Evolutionary conservation across 2,329 filamentous ascomycete genomes (phyloP).

Genomic region (Venturia aucupariae): DNA sequence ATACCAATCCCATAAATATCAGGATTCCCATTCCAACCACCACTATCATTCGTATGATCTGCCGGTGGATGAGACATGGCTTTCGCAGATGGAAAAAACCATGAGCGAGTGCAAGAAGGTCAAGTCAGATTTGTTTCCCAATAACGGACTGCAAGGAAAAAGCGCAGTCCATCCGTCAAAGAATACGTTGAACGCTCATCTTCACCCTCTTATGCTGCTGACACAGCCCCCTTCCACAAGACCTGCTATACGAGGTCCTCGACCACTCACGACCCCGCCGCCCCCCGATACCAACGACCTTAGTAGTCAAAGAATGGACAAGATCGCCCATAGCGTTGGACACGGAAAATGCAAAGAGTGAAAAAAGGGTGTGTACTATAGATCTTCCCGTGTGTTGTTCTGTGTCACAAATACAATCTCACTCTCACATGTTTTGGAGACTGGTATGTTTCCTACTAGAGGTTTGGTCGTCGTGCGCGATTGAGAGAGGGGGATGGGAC

Average conservation of each 20-base stretch:
- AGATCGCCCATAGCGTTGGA: background rate
- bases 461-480: background rate
- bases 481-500: background rate
- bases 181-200: background rate
- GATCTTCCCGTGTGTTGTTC: background rate
- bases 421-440: background rate
- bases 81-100: background rate
- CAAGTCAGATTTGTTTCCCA: background rate
- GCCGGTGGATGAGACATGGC: background rate
- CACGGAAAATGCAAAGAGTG: background rate
- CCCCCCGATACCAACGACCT: background rate
- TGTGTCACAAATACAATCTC: background rate
- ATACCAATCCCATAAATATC: constrained; percentile 16
- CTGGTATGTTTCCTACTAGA: background rate
- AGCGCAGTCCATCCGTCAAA: background rate
- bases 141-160: too few species aligned
- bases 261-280: background rate
- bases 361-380: background rate
- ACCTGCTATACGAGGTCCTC: background rate
- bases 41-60: background rate
- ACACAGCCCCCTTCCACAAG: background rate
- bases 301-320: too few species aligned
- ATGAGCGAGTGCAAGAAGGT: background rate
- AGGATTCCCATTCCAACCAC: constrained; percentile 15
- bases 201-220: background rate